A percentile compares a stretch with the other conserved stretches of the same genome.
These are phyloP conservation scores for Silene vulgaris DNA, from an alignment of 179 eudicot genomes.

Conservation along the genomic window DNA sequence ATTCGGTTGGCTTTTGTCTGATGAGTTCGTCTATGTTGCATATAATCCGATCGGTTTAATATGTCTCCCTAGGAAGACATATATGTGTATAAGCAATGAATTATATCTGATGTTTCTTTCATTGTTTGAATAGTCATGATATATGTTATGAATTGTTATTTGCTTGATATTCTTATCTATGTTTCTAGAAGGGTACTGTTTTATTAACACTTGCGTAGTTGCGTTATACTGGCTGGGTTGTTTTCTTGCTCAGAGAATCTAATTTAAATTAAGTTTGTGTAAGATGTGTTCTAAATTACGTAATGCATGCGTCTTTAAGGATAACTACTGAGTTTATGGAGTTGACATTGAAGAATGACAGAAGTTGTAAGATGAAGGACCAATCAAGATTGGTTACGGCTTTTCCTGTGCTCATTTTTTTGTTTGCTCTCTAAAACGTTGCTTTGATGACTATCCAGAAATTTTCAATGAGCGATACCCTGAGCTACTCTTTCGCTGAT, in stretches of 20 bases:
- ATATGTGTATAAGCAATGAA: not conserved
- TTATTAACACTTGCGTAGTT: not conserved
- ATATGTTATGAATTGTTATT: constrained; percentile 7
- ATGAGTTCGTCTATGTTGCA: not conserved
- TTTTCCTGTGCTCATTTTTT: not conserved
- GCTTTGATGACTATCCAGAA: not conserved
- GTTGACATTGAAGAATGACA: not conserved
- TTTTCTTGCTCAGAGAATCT: constrained; percentile 5
- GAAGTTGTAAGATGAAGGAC: not conserved
- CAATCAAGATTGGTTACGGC: not conserved
- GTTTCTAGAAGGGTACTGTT: not conserved
- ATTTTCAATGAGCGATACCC: not conserved
- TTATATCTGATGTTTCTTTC: not conserved
- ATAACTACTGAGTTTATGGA: not conserved
- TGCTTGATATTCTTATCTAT: not conserved
- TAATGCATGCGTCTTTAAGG: not conserved
- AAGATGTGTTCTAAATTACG: not conserved
- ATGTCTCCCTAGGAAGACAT: not conserved
- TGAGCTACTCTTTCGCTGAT: not conserved
- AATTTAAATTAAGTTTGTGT: not conserved
- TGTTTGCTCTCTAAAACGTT: not conserved
- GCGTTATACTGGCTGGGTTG: constrained; percentile 3
- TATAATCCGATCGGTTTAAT: not conserved
- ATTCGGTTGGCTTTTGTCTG: not conserved
- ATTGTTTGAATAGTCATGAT: not conserved